These are phyloP conservation scores for Catharanthus roseus DNA, from an alignment of 257 asterid species.

Conservation along the genomic window DNA sequence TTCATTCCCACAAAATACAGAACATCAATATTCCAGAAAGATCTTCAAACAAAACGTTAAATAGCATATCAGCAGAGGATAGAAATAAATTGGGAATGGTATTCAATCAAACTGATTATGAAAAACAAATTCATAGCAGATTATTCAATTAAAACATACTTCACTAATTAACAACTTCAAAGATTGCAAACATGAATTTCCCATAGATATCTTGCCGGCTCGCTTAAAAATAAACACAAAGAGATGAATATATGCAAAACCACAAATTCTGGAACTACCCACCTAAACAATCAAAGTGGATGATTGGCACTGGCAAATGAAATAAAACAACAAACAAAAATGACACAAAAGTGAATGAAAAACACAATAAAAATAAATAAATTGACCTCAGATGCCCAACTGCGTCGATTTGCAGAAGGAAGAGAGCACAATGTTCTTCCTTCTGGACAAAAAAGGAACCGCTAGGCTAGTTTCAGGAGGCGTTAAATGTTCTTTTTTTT, in stretches of 20 bases:
- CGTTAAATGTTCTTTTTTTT: not conserved
- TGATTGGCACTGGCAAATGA: not conserved
- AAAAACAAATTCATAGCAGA: not conserved
- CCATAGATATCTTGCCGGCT: not conserved
- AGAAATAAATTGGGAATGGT: not conserved
- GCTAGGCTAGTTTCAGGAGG: not conserved
- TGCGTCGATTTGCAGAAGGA: not conserved
- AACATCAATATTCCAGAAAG: not conserved
- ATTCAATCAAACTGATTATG: not conserved
- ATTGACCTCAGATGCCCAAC: not conserved
- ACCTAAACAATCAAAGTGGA: not conserved
- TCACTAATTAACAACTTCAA: not conserved
- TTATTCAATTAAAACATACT: not conserved
- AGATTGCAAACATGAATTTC: not conserved
- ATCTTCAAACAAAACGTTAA: not conserved
- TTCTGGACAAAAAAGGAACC: too few species aligned
- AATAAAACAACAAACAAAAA: too few species aligned
- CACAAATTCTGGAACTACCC: not conserved
- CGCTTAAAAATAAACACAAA: not conserved
- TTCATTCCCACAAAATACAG: not conserved
- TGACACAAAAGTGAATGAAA: not conserved
- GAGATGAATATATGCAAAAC: not conserved
- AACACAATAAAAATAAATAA: not conserved
- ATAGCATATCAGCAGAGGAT: not conserved
- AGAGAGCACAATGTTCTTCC: not conserved